Conservation (phyloP, 1,284 basidiomycete species). For the Lentinus polychrous region DNA sequence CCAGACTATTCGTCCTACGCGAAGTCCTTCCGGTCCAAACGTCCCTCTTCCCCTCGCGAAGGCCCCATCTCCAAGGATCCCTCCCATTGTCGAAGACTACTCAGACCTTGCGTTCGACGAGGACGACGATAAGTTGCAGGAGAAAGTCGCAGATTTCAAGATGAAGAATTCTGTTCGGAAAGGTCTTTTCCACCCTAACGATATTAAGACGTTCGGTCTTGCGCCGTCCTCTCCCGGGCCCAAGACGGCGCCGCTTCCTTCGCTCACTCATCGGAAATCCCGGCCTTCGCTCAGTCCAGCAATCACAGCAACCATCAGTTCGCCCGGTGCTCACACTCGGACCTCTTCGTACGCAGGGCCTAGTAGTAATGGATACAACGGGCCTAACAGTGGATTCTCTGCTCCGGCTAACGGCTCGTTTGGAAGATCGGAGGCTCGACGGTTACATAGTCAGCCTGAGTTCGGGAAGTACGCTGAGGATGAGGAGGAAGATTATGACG, state of each 20-base stretch:
- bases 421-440: conserved; percentile 54
- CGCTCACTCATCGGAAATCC: conserved; percentile 38
- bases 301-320: conserved; percentile 11
- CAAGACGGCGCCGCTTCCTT: conserved; percentile 55
- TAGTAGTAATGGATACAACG: conserved; percentile 8
- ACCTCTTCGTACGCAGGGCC: conserved; percentile 50
- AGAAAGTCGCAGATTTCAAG: conserved; percentile 79
- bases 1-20: conserved; percentile 67
- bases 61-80: conserved; percentile 51
- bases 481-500: conserved; percentile 84
- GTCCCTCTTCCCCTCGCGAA: conserved; percentile 44
- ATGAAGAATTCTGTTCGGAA: conserved; percentile 64
- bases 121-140: conserved; percentile 63
- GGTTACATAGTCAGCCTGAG: conserved; percentile 46
- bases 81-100: conserved; percentile 80
- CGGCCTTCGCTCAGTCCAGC: conserved; percentile 40
- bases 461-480: conserved; percentile 82
- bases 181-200: conserved; percentile 82
- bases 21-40: conserved; percentile 49
- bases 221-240: conserved; percentile 43
- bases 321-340: conserved; percentile 26
- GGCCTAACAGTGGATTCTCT: not conserved
- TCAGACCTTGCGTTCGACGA: conserved; percentile 78
- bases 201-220: conserved; percentile 70
- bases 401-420: conserved; percentile 44